Base-by-base conservation (phyloP, 2,329 filamentous ascomycete genomes). In the Penicillium sp. region DNA sequence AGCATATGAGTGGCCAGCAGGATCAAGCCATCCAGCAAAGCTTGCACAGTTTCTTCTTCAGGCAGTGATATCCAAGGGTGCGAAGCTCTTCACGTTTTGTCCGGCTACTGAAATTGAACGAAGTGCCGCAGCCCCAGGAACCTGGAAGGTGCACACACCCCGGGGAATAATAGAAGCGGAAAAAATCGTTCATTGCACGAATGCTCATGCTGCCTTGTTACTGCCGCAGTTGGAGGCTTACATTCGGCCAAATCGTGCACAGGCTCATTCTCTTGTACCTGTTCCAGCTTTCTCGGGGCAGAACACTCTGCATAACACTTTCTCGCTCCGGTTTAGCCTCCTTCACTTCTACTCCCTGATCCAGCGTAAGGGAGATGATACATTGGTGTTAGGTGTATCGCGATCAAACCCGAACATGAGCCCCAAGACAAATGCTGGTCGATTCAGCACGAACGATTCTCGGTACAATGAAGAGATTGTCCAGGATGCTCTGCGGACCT, bases 1-100 rank as follows among this genome's bases (percentile, higher is more conserved):
- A n/a, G 79, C 79, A 8, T 81, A 81, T 56, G 78, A 81, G 59
- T 81, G 79, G 79, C 76, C 78, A 4, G 79, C 78, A 14, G 79
- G 76, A 3, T 80, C 77, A 3, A 77, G 71, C 34, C 79, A 81
- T 62, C 79, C 79, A 3, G 78, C 78, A 6, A 81, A 80, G 60
- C 63, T 81, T 20, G 74, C 76, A 1, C 79, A 81, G n/a, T 81
- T 77, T 69, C 69, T 81, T 13, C 66, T 81, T 20, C 63, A 61
- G 13, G 63, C 68, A 16, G 69, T 69, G 14, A 69, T 79, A 6
- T 63, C 65, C 1, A 69, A 69, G 39, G 79, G 79, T 7, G 73
- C 68, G 4, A 66, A 57, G 29, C 58, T 81, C 5, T 79, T 74
- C 61, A 79, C 78, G 0, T 73, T 78, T 52, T 78, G 76, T 43